These are phyloP conservation scores for Mycena galopus DNA, from an alignment of 768 basidiomycete genomes.

Conservation along the genomic window DNA sequence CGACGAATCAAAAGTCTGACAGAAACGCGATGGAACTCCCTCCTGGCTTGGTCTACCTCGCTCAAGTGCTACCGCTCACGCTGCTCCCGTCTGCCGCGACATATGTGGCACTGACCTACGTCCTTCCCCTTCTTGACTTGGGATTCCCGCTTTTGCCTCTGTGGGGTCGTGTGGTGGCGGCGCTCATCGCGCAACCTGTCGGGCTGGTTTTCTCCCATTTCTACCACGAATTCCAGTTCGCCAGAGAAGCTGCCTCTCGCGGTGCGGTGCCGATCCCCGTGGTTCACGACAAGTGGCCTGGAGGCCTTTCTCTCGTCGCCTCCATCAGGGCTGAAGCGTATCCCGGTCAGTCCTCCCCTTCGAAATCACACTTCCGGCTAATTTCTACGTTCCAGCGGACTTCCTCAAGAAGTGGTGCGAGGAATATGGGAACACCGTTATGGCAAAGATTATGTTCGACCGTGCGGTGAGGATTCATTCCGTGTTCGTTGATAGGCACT, in stretches of 20 bases:
- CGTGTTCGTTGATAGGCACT: not conserved
- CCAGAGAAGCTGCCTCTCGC: slow-evolving; percentile 12
- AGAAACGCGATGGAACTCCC: slow-evolving; percentile 25
- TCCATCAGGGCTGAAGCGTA: not conserved
- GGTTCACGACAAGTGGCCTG: slow-evolving; percentile 9
- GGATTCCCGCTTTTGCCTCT: not conserved
- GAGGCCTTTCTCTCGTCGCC: not conserved
- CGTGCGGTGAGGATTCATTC: not conserved
- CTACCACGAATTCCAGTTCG: not conserved
- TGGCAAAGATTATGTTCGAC: slow-evolving; percentile 8
- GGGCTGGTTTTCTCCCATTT: not conserved
- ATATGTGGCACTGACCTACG: not conserved
- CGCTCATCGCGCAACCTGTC: slow-evolving; percentile 10
- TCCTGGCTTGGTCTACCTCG: slow-evolving; percentile 7
- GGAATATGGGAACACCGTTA: slow-evolving; percentile 8
- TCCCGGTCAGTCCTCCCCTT: slow-evolving; percentile 10
- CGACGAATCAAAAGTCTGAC: too few relatives aligned
- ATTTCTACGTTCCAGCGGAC: not conserved
- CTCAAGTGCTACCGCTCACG: slow-evolving; percentile 10
- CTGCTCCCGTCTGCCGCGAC: not conserved
- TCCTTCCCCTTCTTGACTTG: slow-evolving; percentile 8
- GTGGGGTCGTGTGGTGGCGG: slow-evolving; percentile 6
- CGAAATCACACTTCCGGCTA: not conserved
- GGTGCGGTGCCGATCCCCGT: slow-evolving; percentile 12
- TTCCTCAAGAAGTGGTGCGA: slow-evolving; percentile 20